These are phyloP conservation scores for Cadophora sp. DNA, from an alignment of 2,329 filamentous ascomycete species.

Conservation along the genomic window DNA sequence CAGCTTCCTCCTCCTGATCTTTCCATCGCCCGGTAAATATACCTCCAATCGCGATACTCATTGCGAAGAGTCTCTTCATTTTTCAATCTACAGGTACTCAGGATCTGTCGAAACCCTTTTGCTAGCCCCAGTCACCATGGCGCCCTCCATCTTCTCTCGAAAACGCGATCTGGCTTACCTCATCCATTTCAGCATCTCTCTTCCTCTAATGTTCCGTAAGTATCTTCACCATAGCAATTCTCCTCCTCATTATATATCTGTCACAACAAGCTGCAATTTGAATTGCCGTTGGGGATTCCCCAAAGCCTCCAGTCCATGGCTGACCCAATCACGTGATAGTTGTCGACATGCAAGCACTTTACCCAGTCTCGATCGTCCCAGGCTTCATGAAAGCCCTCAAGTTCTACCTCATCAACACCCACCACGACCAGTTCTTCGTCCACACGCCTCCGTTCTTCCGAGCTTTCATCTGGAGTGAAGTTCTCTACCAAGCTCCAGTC, in stretches of 20 bases:
- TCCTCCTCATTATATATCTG: not conserved
- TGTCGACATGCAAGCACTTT: slow-evolving; percentile 66
- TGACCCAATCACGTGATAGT: slow-evolving; percentile 49
- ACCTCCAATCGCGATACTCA: not conserved
- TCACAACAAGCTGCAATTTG: not conserved
- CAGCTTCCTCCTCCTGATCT: too few species aligned
- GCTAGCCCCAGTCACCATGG: slow-evolving; percentile 34
- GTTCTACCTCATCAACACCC: slow-evolving; percentile 64
- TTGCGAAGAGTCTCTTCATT: too few species aligned
- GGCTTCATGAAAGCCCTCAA: slow-evolving; percentile 57
- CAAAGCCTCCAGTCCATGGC: not conserved
- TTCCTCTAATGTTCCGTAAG: slow-evolving; percentile 67
- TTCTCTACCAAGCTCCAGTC: slow-evolving; percentile 65
- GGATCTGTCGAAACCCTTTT: not conserved
- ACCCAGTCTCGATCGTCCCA: slow-evolving; percentile 58
- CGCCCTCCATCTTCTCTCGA: slow-evolving; percentile 39
- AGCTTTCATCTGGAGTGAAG: slow-evolving; percentile 63
- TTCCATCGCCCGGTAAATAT: not conserved
- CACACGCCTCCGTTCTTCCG: slow-evolving; percentile 65
- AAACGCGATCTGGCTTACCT: slow-evolving; percentile 53
- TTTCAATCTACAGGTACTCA: not conserved
- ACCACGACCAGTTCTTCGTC: slow-evolving; percentile 69
- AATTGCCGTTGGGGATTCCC: not conserved
- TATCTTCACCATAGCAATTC: slow-evolving; percentile 18
- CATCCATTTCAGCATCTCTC: slow-evolving; percentile 65